Conservation (phyloP, 345 rosid species). For the Melaleuca alternifolia region DNA sequence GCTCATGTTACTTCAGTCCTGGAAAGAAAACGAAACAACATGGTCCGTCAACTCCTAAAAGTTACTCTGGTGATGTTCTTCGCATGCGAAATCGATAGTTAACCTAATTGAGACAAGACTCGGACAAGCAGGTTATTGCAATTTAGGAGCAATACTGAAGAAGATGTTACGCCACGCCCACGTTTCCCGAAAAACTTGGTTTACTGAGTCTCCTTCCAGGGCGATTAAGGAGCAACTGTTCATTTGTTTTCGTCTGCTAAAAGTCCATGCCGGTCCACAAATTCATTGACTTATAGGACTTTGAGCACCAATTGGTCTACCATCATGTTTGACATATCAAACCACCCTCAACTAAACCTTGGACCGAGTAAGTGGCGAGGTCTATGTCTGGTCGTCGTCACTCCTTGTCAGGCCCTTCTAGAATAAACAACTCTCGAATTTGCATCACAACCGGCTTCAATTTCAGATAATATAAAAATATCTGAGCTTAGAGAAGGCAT, state of each 20-base stretch:
- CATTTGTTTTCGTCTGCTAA: background rate
- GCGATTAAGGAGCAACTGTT: background rate
- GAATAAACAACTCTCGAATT: background rate
- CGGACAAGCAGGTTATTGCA: background rate
- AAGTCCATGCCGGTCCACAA: background rate
- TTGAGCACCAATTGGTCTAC: background rate
- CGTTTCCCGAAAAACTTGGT: background rate
- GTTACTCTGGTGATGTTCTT: background rate
- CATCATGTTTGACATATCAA: background rate
- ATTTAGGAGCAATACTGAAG: background rate
- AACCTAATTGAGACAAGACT: background rate
- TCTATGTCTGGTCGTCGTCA: background rate
- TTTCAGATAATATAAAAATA: background rate
- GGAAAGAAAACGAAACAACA: background rate
- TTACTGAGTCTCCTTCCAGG: background rate
- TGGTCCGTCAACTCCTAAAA: background rate
- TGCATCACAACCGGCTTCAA: background rate
- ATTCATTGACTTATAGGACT: background rate
- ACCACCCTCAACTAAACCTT: background rate
- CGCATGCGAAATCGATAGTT: background rate
- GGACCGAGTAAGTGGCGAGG: background rate
- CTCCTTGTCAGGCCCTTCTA: background rate
- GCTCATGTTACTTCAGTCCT: background rate
- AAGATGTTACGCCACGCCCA: background rate
- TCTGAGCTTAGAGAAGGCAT: background rate